These are phyloP conservation scores for Suillus variegatus DNA, from an alignment of 768 basidiomycete species.

Conservation along the genomic window DNA sequence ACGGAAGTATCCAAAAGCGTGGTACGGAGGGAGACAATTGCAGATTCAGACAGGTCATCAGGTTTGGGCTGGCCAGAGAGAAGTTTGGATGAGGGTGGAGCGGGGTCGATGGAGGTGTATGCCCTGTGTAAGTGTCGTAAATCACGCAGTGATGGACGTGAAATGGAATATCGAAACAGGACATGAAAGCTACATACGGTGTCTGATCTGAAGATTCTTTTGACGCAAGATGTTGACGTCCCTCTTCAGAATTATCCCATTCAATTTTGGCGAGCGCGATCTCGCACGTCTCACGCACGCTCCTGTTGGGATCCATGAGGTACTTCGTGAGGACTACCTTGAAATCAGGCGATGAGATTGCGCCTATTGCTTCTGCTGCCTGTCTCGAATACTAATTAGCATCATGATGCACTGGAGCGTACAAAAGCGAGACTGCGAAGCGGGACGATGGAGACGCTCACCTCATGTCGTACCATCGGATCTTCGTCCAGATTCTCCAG, in stretches of 20 bases:
- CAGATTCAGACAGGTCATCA: conserved; percentile 47
- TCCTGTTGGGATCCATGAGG: conserved; percentile 66
- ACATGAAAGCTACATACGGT: conserved; percentile 35
- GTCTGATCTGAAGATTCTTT: conserved; percentile 32
- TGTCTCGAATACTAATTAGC: conserved; percentile 33
- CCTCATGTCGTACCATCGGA: conserved; percentile 98
- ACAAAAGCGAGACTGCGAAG: not conserved
- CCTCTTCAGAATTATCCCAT: conserved; percentile 85
- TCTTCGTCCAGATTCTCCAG: conserved; percentile 72
- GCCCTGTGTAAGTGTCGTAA: conserved; percentile 38
- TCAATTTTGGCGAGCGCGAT: conserved; percentile 95
- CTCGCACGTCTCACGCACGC: conserved; percentile 94
- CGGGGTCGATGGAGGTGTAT: conserved; percentile 88
- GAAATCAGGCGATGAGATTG: conserved; percentile 72
- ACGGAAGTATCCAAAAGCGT: conserved; percentile 66
- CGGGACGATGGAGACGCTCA: conserved; percentile 31
- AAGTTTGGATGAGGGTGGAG: conserved; percentile 72
- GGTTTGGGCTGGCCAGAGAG: conserved; percentile 54
- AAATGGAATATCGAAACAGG: not conserved
- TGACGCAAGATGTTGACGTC: conserved; percentile 44
- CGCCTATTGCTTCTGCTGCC: conserved; percentile 99
- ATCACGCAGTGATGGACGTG: not conserved
- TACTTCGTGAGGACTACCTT: conserved; percentile 72
- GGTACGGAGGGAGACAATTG: conserved; percentile 54
- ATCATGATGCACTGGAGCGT: not conserved